Base-by-base conservation (phyloP, 169 alveolate species). In the Cyclospora cayetanensis region DNA sequence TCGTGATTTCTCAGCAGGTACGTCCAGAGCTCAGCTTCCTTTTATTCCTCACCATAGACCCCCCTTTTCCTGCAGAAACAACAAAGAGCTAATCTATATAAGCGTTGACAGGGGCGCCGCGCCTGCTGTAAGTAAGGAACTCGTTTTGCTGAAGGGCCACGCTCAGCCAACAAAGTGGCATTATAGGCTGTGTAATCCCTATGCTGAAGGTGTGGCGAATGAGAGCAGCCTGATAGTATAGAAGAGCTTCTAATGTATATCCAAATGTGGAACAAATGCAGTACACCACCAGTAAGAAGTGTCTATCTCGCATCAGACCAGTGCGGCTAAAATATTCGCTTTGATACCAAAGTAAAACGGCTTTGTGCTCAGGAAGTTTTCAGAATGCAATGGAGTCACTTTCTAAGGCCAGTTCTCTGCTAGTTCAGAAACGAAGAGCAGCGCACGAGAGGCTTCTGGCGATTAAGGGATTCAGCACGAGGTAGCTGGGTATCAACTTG, bases 311-410 rank as follows among this genome's bases (percentile, higher is more conserved):
- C n/a, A 15, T 46, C 60, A 7, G 7, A 7, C 60, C 15, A 15
- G 7, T 7, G 15, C 60, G n/a, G 15, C 60, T 15, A 11, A 15
- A 7, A 7, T 46, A 46, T 46, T 11, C 60, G 15, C 60, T 46
- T 46, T n/a, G n/a, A n/a, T n/a, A n/a, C n/a, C n/a, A 46, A 46
- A 46, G n/a, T 46, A 15, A 46, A 46, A 7, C 60, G n/a, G 7
- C 60, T 7, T 46, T 46, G n/a, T 46, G 60, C 60, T 43, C 86
- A 76, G 86, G 41, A n/a, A 43, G 66, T n/a, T 25, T 76, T 20
- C 86, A 76, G 37, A 66, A 76, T 3, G 66, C 86, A 20, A 12
- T 76, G 66, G 43, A 76, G 86, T 43, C 66, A 41, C 11, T 43
- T 63, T 39, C 66, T 25, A 76, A 50, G 55, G n/a, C 86, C 29